phyloP scores from a whole-genome alignment of 179 eudicot genomes.

The Dionaea muscipula region DNA sequence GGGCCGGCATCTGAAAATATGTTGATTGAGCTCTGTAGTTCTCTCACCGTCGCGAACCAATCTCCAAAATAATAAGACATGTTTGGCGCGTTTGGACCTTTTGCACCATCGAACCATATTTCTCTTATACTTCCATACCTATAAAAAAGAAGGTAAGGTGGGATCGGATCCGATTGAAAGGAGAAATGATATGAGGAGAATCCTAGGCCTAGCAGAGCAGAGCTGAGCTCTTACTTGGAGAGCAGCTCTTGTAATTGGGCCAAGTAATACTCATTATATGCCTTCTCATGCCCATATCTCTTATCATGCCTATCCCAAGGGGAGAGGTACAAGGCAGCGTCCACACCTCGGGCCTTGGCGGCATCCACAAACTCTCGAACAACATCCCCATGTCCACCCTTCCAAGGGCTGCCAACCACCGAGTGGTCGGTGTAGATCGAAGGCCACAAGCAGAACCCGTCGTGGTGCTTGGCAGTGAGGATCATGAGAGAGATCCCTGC shows the following conservation, averaged over 20 bases:
- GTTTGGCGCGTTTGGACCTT: constrained; percentile 61
- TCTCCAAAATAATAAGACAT: constrained; percentile 69
- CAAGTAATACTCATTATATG: constrained; percentile 72
- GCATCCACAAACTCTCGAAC: constrained; percentile 49
- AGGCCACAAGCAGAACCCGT: constrained; percentile 95
- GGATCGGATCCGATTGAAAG: too few species aligned
- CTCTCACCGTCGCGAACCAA: constrained; percentile 78
- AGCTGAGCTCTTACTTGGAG: constrained; percentile 48
- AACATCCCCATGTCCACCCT: constrained; percentile 67
- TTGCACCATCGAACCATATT: constrained; percentile 96
- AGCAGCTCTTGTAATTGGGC: constrained; percentile 90
- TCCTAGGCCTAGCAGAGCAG: too few species aligned
- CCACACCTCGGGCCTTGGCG: constrained; percentile 42
- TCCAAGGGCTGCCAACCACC: constrained; percentile 50
- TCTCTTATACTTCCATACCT: constrained; percentile 67
- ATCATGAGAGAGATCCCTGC: constrained; percentile 60
- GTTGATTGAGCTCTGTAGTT: constrained; percentile 76
- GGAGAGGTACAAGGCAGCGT: constrained; percentile 66
- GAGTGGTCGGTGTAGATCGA: constrained; percentile 77
- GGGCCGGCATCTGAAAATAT: constrained; percentile 93
- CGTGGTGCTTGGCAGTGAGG: constrained; percentile 91
- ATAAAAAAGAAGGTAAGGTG: background rate
- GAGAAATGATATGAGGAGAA: too few species aligned
- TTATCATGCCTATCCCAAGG: constrained; percentile 92
- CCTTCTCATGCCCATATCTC: constrained; percentile 49